A percentile compares a stretch with the other conserved stretches of the same genome.
phyloP scores from a whole-genome alignment of 139 green algal genomes.

The Auxenochlorella pyrenoidosa region DNA sequence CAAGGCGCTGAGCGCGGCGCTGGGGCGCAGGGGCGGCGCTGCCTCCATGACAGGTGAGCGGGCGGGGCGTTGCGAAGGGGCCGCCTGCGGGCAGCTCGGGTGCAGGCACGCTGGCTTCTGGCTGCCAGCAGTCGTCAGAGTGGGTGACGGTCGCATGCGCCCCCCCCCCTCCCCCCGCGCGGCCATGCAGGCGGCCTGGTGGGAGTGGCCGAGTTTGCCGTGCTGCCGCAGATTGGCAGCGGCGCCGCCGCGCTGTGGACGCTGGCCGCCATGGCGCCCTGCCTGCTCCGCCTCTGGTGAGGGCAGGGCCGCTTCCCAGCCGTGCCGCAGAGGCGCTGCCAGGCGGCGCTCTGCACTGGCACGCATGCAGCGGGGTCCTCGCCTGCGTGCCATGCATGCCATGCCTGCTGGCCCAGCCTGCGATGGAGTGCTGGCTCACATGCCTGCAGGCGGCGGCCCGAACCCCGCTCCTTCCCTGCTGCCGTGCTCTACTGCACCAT shows the following conservation, averaged over 20 bases:
- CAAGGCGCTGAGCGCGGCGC: slow-evolving; percentile 62
- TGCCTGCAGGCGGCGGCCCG: slow-evolving; percentile 39
- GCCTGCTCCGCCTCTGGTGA: slow-evolving; percentile 63
- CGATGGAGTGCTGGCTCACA: background rate
- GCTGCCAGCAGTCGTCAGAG: too few relatives aligned
- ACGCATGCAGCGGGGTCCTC: background rate
- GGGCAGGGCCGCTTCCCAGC: background rate
- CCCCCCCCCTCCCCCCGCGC: too few relatives aligned
- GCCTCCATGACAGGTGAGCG: slow-evolving; percentile 69
- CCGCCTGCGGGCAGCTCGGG: too few relatives aligned
- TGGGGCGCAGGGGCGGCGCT: background rate
- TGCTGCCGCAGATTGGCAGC: slow-evolving; percentile 83
- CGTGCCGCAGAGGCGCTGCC: too few relatives aligned
- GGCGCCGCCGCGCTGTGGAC: slow-evolving; percentile 49
- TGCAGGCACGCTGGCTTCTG: too few relatives aligned
- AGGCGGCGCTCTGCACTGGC: background rate
- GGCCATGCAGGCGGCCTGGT: slow-evolving; percentile 80
- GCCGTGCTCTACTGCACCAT: slow-evolving; percentile 67
- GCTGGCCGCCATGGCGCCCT: slow-evolving; percentile 75
- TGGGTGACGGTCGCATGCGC: too few relatives aligned
- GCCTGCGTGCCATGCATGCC: background rate
- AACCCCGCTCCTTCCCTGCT: slow-evolving; percentile 35
- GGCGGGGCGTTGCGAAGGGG: too few relatives aligned
- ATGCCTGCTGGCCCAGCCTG: background rate
- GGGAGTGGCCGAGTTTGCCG: slow-evolving; percentile 63